phyloP scores from a whole-genome alignment of 1,284 basidiomycete genomes.

The Leccinum pallidistipes region DNA sequence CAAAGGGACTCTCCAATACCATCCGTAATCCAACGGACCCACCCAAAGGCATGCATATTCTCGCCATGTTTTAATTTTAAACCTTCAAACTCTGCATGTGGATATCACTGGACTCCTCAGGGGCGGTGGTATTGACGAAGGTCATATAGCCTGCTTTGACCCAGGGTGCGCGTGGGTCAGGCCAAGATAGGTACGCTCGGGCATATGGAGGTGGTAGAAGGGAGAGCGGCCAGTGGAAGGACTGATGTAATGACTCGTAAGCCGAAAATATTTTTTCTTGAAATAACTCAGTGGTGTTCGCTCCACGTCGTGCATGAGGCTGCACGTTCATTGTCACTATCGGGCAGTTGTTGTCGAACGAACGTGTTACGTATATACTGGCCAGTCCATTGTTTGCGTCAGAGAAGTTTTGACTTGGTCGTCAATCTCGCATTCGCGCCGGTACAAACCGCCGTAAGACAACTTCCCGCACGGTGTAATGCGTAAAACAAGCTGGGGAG shows the following conservation, averaged over 20 bases:
- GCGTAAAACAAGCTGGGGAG: slow-evolving; percentile 68
- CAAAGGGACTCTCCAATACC: background rate
- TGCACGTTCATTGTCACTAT: background rate
- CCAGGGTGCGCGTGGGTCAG: background rate
- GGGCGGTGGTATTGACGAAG: background rate
- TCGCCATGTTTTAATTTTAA: background rate
- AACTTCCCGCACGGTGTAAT: slow-evolving; percentile 85
- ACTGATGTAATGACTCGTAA: slow-evolving; percentile 19
- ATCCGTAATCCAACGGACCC: slow-evolving; percentile 1
- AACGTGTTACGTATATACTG: background rate
- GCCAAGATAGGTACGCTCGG: slow-evolving; percentile 9
- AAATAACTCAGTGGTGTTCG: background rate
- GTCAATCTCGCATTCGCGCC: slow-evolving; percentile 85
- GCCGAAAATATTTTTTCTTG: slow-evolving; percentile 9
- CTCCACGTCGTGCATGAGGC: background rate
- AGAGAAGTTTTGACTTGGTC: background rate
- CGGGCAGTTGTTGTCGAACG: background rate
- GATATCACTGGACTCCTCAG: slow-evolving; percentile 4
- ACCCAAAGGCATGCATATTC: background rate
- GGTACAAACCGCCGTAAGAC: slow-evolving; percentile 86
- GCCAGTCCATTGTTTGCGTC: background rate
- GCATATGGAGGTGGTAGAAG: background rate
- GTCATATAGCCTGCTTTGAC: background rate
- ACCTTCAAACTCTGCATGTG: background rate
- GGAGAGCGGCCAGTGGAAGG: background rate